Conservation (phyloP, 805 yeast genomes). For the Saccharomycopsis microspora region DNA sequence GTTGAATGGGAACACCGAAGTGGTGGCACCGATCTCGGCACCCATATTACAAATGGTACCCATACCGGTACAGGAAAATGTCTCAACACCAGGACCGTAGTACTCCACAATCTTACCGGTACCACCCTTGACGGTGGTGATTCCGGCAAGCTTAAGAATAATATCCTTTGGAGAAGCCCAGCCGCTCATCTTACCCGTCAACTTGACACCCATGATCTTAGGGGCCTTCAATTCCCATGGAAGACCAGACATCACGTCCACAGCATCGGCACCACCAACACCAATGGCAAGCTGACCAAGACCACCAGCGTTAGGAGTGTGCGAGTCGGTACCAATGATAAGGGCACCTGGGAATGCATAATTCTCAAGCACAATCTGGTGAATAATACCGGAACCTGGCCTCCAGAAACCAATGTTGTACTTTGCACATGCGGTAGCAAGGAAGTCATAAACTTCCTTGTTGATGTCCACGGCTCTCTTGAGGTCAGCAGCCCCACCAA, state of each 20-base stretch:
- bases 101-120: constrained; percentile 95
- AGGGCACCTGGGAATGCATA: constrained; percentile 96
- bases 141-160: constrained; percentile 85
- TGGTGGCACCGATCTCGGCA: constrained; percentile 98
- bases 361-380: constrained; percentile 92
- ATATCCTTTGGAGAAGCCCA: constrained; percentile 98
- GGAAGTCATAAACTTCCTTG: constrained; percentile 91
- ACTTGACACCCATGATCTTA: constrained; percentile 86
- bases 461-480: constrained; percentile 71
- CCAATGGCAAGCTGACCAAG: constrained; percentile 96
- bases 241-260: constrained; percentile 86
- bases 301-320: constrained; percentile 98
- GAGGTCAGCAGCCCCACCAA: constrained; percentile 81
- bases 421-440: constrained; percentile 84
- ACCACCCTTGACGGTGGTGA: constrained; percentile 95
- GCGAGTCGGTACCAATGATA: constrained; percentile 95
- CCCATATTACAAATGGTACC: constrained; percentile 99
- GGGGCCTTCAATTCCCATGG: constrained; percentile 99
- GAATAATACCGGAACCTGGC: constrained; percentile 98
- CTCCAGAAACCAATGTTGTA: constrained; percentile 99
- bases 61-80: constrained; percentile 97
- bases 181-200: constrained; percentile 84
- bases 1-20: constrained; percentile 96
- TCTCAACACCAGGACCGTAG: constrained; percentile 89
- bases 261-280: constrained; percentile 99